Evolutionary conservation across 495 filamentous ascomycete genomes (phyloP), one percentile per base, ranked within the genome.

Genomic region (Aspergillus cristatus): DNA sequence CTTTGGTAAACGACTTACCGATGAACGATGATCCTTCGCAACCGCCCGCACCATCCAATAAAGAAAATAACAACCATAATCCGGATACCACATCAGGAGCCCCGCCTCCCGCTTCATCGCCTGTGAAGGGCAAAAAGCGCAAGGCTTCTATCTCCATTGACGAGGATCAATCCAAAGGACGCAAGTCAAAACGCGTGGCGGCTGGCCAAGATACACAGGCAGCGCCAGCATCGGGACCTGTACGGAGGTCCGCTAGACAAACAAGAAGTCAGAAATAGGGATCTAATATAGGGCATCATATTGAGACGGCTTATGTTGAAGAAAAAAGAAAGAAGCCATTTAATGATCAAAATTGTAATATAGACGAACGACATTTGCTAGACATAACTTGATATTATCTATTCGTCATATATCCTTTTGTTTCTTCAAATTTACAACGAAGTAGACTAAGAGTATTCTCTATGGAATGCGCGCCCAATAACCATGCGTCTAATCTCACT

Each of bases 401-500:
- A n/a, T n/a, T n/a, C n/a, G n/a, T n/a, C n/a, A n/a, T n/a, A n/a
- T n/a, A n/a, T n/a, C n/a, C n/a, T n/a, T n/a, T n/a, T n/a, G n/a
- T n/a, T n/a, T n/a, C n/a, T n/a, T n/a, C n/a, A n/a, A n/a, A n/a
- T n/a, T n/a, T n/a, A n/a, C n/a, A n/a, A n/a, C n/a, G n/a, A n/a
- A n/a, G 6, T 26, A 26, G 11, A 26, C 34, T 57, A 58, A 35
- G 74, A 75, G 63, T 78, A 96, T 60, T 94, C 85, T 62, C 82
- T 86, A 57, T 96, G 95, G 45, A 96, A 98, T 1, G 84, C 84
- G 43, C 91, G 72, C 18, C 93, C 91, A 54, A 98, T 93, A 6
- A 98, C 89, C 71, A 97, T 90, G 43, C 89, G 74, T 45, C 91
- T 65, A 17, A 98, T 79, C 69, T 98, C 91, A 42, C 86, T 93